These are phyloP conservation scores for Cladosporium sp. DNA, from an alignment of 2,329 filamentous ascomycete species.

Conservation along the genomic window DNA sequence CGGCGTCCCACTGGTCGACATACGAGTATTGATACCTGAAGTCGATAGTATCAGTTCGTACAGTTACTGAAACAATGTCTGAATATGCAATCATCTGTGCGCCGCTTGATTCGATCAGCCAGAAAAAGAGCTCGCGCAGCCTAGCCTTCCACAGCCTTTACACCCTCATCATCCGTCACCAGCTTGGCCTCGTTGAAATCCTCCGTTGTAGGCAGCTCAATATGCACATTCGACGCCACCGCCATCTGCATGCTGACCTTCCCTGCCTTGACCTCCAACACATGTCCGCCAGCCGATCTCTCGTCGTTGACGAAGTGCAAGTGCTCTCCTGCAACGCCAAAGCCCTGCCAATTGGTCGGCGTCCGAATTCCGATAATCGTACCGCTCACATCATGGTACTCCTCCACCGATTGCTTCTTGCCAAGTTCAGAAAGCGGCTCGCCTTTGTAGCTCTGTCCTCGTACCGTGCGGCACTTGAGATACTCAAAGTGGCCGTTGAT, in stretches of 20 bases:
- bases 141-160: conserved; percentile 42
- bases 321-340: conserved; percentile 47
- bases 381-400: conserved; percentile 41
- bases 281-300: conserved; percentile 44
- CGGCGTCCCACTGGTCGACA: no score
- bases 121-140: no score
- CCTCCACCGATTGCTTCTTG: conserved; percentile 44
- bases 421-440: conserved; percentile 41
- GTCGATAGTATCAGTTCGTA: no score
- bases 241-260: conserved; percentile 42
- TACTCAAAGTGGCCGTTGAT: conserved; percentile 36
- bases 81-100: no score
- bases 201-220: conserved; percentile 43
- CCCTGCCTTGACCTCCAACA: conserved; percentile 41
- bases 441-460: conserved; percentile 38
- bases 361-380: conserved; percentile 49
- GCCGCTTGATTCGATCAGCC: no score
- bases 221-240: conserved; percentile 41
- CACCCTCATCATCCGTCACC: conserved; percentile 39
- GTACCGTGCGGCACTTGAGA: conserved; percentile 38
- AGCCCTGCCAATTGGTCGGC: conserved; percentile 44
- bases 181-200: conserved; percentile 43
- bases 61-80: no score
- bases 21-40: no score
- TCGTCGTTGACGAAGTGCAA: conserved; percentile 46